Conservation (phyloP, 495 filamentous ascomycete species). For the Aspergillus cristatus region DNA sequence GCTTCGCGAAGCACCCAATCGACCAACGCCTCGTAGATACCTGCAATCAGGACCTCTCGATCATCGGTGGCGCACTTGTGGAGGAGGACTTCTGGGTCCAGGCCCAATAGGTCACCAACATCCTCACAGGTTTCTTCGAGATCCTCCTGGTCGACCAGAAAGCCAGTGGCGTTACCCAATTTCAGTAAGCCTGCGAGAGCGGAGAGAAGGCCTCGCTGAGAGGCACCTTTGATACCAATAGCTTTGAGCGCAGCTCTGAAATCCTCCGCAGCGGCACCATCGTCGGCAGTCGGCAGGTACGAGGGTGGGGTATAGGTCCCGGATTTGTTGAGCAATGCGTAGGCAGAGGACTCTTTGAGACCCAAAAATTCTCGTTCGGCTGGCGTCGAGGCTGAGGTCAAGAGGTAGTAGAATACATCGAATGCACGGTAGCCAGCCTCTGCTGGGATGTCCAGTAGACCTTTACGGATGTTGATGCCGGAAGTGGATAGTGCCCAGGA, state of each 20-base stretch:
- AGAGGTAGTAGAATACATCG: conserved; percentile 94
- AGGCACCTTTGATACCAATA: conserved; percentile 83
- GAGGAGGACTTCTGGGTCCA: conserved; percentile 78
- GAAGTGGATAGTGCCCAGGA: conserved; percentile 73
- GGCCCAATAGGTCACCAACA: conserved; percentile 71
- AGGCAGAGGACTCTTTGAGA: conserved; percentile 67
- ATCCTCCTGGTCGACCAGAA: conserved; percentile 75
- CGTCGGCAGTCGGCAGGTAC: conserved; percentile 89
- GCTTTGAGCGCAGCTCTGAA: conserved; percentile 74
- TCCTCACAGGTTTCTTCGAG: conserved; percentile 86
- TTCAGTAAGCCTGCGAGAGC: conserved; percentile 81
- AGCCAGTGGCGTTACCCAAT: conserved; percentile 80
- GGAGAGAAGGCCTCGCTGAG: conserved; percentile 71
- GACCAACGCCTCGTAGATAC: conserved; percentile 87
- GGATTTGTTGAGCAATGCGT: conserved; percentile 70
- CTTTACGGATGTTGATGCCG: conserved; percentile 75
- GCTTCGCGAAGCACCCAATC: conserved; percentile 88
- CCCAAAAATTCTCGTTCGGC: conserved; percentile 89
- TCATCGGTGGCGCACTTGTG: conserved; percentile 75
- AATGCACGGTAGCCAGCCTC: conserved; percentile 87
- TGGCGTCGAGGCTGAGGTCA: conserved; percentile 80
- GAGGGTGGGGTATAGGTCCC: conserved; percentile 79
- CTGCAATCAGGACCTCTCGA: conserved; percentile 69
- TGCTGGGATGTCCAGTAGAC: conserved; percentile 70
- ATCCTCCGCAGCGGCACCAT: conserved; percentile 87